These are phyloP conservation scores for Phytophthora chlamydospora DNA, from an alignment of 352 stramenopile species.

Conservation along the genomic window DNA sequence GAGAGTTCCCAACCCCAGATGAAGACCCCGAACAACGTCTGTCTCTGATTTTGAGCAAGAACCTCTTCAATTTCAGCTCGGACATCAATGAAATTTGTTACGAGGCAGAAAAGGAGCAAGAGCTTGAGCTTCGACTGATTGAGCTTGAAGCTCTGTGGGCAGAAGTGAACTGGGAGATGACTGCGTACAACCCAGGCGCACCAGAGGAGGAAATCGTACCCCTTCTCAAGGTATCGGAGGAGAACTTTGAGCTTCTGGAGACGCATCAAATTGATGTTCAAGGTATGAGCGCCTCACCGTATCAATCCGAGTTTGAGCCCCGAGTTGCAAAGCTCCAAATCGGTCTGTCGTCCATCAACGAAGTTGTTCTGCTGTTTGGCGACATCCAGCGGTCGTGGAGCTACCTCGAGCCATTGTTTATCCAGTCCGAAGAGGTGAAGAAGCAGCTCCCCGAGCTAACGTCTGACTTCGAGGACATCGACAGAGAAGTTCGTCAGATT, in stretches of 20 bases:
- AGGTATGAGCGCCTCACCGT: conserved; percentile 95
- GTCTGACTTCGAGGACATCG: conserved; percentile 94
- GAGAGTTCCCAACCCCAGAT: conserved; percentile 92
- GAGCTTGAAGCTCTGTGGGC: conserved; percentile 93
- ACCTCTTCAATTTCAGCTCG: conserved; percentile 94
- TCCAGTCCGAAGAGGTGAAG: conserved; percentile 96
- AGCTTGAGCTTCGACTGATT: conserved; percentile 92
- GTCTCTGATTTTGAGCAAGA: conserved; percentile 91
- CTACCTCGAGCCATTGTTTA: conserved; percentile 96
- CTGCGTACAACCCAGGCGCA: conserved; percentile 84
- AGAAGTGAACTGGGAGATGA: conserved; percentile 95
- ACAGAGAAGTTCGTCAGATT: conserved; percentile 91
- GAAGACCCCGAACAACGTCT: conserved; percentile 93
- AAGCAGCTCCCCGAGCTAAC: conserved; percentile 95
- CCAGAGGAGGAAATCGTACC: conserved; percentile 87
- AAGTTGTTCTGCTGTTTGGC: conserved; percentile 94
- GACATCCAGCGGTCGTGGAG: conserved; percentile 97
- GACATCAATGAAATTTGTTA: conserved; percentile 97
- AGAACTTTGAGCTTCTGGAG: conserved; percentile 97
- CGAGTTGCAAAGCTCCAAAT: conserved; percentile 91
- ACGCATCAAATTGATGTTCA: conserved; percentile 97
- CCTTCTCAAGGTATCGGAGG: conserved; percentile 93
- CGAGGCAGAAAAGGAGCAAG: conserved; percentile 96
- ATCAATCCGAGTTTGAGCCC: conserved; percentile 95
- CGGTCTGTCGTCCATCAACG: conserved; percentile 87